A percentile compares a stretch with the other conserved stretches of the same genome.
Conservation (phyloP, 2,329 filamentous ascomycete genomes). For the Aspergillus fijiensis region DNA sequence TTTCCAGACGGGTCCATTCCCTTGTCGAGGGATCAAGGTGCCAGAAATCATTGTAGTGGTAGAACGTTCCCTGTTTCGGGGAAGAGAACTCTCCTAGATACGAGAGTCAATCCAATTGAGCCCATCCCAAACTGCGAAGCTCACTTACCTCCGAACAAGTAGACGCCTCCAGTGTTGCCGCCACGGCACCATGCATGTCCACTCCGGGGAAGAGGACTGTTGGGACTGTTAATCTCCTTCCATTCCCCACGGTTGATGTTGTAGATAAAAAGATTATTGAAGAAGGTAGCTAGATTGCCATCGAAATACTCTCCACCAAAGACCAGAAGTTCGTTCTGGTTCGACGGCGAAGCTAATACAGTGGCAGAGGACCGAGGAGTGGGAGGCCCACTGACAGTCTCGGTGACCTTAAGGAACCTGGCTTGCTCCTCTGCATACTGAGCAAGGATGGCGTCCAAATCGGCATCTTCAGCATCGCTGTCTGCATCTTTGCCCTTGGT, state of each 20-base stretch:
- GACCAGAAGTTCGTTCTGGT: constrained; percentile 82
- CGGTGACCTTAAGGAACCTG: constrained; percentile 89
- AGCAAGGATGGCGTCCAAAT: constrained; percentile 88
- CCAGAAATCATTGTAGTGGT: constrained; percentile 99
- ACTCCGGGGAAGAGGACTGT: constrained; percentile 83
- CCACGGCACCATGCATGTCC: constrained; percentile 94
- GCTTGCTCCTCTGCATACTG: constrained; percentile 93
- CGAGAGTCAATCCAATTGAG: constrained; percentile 5
- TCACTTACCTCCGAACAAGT: constrained; percentile 73
- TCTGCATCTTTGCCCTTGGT: constrained; percentile 66
- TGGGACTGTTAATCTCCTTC: constrained; percentile 85
- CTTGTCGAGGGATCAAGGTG: constrained; percentile 76
- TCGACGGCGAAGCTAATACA: constrained; percentile 79
- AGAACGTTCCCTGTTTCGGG: constrained; percentile 96
- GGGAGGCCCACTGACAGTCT: constrained; percentile 70
- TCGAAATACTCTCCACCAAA: constrained; percentile 98
- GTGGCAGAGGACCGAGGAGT: constrained; percentile 76
- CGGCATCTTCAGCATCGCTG: constrained; percentile 87
- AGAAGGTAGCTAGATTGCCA: constrained; percentile 75
- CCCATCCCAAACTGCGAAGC: not conserved
- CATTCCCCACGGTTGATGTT: constrained; percentile 84
- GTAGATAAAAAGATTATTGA: constrained; percentile 66
- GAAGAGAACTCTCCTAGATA: constrained; percentile 77
- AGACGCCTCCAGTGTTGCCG: constrained; percentile 80
- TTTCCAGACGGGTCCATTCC: constrained; percentile 90